Evolutionary conservation across 1,284 basidiomycete species (phyloP).

Genomic region (Takashimella tepidaria): DNA sequence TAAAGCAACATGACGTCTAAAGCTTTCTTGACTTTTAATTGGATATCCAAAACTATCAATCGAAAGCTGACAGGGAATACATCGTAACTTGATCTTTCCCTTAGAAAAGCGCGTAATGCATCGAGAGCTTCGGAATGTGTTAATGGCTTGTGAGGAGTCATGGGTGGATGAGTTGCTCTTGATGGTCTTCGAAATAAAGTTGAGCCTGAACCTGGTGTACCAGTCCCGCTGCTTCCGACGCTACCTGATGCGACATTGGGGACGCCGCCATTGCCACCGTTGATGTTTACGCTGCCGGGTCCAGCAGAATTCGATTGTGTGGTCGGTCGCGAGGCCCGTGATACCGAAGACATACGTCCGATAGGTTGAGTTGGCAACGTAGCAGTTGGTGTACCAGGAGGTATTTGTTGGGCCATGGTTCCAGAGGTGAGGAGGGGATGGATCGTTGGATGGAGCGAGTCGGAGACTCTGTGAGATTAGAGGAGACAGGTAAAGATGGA

Average conservation of each 20-base stretch:
- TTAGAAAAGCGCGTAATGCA: slow-evolving; percentile 75
- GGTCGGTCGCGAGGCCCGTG: slow-evolving; percentile 9
- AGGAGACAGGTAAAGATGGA: not conserved
- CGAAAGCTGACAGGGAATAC: slow-evolving; percentile 94
- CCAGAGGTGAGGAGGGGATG: not conserved
- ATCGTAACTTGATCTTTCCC: slow-evolving; percentile 82
- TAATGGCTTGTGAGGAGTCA: slow-evolving; percentile 25
- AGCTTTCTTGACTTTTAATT: slow-evolving; percentile 88
- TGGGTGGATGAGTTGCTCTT: slow-evolving; percentile 35
- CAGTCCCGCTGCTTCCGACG: not conserved
- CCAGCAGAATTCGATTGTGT: slow-evolving; percentile 10
- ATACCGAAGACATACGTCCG: slow-evolving; percentile 12
- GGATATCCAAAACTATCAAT: slow-evolving; percentile 91
- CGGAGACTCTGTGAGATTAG: not conserved
- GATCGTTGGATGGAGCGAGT: not conserved
- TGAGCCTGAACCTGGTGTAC: slow-evolving; percentile 1
- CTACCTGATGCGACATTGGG: not conserved
- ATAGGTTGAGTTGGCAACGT: not conserved
- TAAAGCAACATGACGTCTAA: slow-evolving; percentile 82
- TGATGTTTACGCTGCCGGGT: not conserved
- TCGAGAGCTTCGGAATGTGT: slow-evolving; percentile 67
- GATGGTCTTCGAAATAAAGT: slow-evolving; percentile 35
- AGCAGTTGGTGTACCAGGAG: not conserved
- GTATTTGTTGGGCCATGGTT: not conserved
- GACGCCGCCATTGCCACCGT: not conserved